Evolutionary conservation across 352 stramenopile species (phyloP), one percentile per base, ranked within the genome.

Genomic region (Phytophthora macrochlamydospora): DNA sequence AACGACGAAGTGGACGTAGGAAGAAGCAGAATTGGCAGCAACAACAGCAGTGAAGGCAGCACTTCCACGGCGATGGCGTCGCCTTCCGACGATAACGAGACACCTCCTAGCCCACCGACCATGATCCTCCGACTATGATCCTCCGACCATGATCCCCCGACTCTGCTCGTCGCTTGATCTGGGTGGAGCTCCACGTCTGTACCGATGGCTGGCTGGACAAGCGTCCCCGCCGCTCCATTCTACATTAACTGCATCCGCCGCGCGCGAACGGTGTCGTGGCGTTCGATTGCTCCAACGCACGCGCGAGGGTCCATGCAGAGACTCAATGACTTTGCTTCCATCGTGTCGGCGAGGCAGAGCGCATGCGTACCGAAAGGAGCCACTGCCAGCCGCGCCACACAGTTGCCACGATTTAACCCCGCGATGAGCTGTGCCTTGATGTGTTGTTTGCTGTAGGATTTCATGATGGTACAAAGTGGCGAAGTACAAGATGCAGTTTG

Each of bases 221-320:
- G n/a, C 30, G n/a, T 67, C 33, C 49, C 14, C 38, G 46, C 32
- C 43, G 52, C 43, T 48, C 35, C 35, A 40, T 40, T 40, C 35
- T 70, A 46, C 65, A 44, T 43, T 71, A 71, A 71, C 50, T 75
- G 58, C 62, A 37, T 54, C 69, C 58, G 53, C 59, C 67, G 68
- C 54, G 61, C 42, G 56, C 48, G 55, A 29, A 29, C 40, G 35
- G 51, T 58, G 56, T 14, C 48, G 30, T 51, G 35, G 18, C 51
- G 52, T 66, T 71, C 35, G 30, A 46, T 48, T 32, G 29, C 8
- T 18, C 38, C 38, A 56, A 56, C 38, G 43, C 65, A 51, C 48
- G 51, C 51, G 28, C 49, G 40, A 57, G 61, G 61, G 59, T 38
- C 69, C 58, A 73, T 55, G 59, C 69, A 76, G 64, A 63, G 52